These are phyloP conservation scores for Exophiala xenobiotica DNA, from an alignment of 2,329 filamentous ascomycete species.

Conservation along the genomic window DNA sequence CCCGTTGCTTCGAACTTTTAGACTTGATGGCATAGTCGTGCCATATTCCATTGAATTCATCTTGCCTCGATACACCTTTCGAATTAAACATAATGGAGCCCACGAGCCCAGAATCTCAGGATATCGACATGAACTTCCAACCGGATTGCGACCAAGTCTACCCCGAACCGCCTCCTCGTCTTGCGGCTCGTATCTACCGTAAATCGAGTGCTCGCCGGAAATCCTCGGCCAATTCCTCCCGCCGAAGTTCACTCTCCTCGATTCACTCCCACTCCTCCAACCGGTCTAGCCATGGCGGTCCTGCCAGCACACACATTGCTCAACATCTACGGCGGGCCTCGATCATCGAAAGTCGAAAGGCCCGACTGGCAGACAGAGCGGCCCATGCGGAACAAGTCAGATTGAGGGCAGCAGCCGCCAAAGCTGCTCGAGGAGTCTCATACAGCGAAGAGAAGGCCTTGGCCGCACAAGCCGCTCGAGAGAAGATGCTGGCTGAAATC, in stretches of 20 bases:
- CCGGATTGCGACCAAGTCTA: constrained; percentile 35
- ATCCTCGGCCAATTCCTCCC: constrained; percentile 62
- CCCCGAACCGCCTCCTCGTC: constrained; percentile 57
- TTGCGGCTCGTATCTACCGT: constrained; percentile 63
- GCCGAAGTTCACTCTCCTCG: constrained; percentile 64
- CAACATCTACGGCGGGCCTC: constrained; percentile 65
- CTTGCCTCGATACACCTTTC: not conserved
- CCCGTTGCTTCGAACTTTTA: not conserved
- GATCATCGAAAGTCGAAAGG: constrained; percentile 64
- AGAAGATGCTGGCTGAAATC: constrained; percentile 64
- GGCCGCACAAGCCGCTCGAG: constrained; percentile 62
- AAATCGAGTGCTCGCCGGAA: constrained; percentile 54
- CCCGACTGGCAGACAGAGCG: constrained; percentile 62
- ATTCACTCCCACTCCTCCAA: constrained; percentile 59
- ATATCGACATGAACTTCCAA: constrained; percentile 44
- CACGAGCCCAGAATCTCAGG: constrained; percentile 26
- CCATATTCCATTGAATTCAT: not conserved
- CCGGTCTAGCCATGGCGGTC: constrained; percentile 48
- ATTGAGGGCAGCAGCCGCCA: constrained; percentile 50
- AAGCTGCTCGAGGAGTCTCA: constrained; percentile 56
- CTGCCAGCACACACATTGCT: constrained; percentile 60
- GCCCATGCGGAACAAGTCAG: constrained; percentile 66
- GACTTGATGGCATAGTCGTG: not conserved
- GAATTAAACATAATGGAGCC: constrained; percentile 15
- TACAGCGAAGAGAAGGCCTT: constrained; percentile 62